Evolutionary conservation across 2,329 filamentous ascomycete species (phyloP).

Genomic region (Cylindrodendrum hubeiense): DNA sequence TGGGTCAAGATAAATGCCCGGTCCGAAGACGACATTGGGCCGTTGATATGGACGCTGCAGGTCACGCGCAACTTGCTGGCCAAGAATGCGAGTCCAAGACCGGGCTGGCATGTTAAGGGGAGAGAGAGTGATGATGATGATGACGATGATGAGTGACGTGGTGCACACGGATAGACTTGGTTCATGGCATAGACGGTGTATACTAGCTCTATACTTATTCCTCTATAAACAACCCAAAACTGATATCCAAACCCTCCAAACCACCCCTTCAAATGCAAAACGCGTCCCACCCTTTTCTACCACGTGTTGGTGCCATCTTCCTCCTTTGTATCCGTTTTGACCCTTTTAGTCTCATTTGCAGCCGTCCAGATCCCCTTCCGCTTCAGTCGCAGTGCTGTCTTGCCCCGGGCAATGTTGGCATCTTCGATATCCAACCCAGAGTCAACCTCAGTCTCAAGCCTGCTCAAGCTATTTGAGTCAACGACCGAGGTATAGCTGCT

Average conservation of each 20-base stretch:
- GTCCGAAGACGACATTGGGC: conserved; percentile 46
- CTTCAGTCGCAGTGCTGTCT: conserved; percentile 27
- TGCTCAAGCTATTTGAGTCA: neutral
- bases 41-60: conserved; percentile 49
- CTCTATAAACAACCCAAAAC: too few species aligned
- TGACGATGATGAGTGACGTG: neutral
- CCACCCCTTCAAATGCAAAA: neutral
- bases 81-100: conserved; percentile 46
- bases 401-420: neutral
- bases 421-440: neutral
- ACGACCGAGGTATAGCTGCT: conserved; percentile 17
- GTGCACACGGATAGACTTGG: neutral
- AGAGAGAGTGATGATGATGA: neutral
- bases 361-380: conserved; percentile 22
- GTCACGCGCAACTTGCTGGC: conserved; percentile 53
- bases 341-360: neutral
- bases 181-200: neutral
- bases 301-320: neutral
- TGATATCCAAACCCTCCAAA: too few species aligned
- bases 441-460: neutral
- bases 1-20: conserved; percentile 49
- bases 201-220: too few species aligned
- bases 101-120: conserved; percentile 19
- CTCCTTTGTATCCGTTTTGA: neutral
- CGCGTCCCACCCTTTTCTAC: neutral